Evolutionary conservation across 257 asterid genomes (phyloP).

Genomic region (Plantago major): DNA sequence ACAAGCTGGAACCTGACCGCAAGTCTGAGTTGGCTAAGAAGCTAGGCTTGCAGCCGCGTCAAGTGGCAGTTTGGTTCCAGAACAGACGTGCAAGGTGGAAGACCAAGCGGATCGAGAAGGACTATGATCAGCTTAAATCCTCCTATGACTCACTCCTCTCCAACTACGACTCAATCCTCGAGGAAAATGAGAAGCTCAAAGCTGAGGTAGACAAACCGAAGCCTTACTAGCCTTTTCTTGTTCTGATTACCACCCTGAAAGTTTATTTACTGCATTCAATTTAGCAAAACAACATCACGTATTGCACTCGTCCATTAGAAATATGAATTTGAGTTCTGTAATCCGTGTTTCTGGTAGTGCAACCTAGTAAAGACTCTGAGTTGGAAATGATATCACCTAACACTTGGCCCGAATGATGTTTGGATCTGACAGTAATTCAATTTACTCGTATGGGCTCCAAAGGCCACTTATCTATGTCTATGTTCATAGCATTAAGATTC

Average conservation of each 20-base stretch:
- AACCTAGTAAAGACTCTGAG: too few species aligned
- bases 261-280: neutral
- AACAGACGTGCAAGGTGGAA: conserved; percentile 99
- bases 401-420: too few species aligned
- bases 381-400: too few species aligned
- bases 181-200: conserved; percentile 85
- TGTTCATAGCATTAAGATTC: too few species aligned
- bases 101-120: conserved; percentile 90
- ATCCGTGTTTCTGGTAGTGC: too few species aligned
- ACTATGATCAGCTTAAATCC: conserved; percentile 79
- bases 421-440: too few species aligned
- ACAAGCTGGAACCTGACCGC: conserved; percentile 97
- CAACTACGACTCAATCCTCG: conserved; percentile 26
- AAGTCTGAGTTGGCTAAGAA: conserved; percentile 84
- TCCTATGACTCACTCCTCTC: conserved; percentile 44
- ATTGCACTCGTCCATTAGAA: too few species aligned
- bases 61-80: conserved; percentile 99
- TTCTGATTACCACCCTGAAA: neutral
- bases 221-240: neutral
- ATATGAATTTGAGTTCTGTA: neutral
- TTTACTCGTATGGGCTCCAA: too few species aligned
- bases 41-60: conserved; percentile 92
- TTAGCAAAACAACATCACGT: too few species aligned
- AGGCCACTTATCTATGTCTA: too few species aligned
- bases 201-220: conserved; percentile 52